Base-by-base conservation (phyloP, 139 green algal species). In the Picochlorum sp. region DNA sequence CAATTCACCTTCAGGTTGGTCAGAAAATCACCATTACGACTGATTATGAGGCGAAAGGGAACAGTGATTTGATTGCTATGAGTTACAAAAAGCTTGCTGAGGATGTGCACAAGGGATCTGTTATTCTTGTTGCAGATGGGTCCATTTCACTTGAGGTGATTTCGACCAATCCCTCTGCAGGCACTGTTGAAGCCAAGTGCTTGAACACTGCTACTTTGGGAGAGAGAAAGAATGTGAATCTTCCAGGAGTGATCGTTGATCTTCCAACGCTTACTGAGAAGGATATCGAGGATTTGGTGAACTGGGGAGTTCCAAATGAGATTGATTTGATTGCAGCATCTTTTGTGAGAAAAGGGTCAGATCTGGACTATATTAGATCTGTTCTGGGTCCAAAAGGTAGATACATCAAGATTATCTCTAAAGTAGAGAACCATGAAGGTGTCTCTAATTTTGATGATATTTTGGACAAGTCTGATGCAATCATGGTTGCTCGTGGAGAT, bases 311-410 rank as follows among this genome's bases (percentile, higher is more conserved):
- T 28, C 86, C 87, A 69, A 97, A 98, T 72, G 83, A 95, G 59
- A 92, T 98, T 24, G 94, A 99, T 81, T 92, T 98, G 73, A 92
- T 99, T 68, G 92, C 94, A 23, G 92, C 95, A 2, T 98, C 92
- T 6, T 99, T 99, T 73, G 94, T 99, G 68, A 83, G 92, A 59
- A 97, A 98, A 81, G 94, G 86, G 50, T 72, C 50, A 2, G 94
- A 99, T 67, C 44, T 98, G 3, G 82, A 90, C 76, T 75, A 81
- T 61, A 98, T 99, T 66, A 76, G 83, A 30, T 60, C 63, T 20
- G 76, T 96, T 61, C 79, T 97, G 57, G 91, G 92, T 3, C 79
- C 87, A 62, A 73, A 77, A 45, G 86, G 89, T 2, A 63, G 70
- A 57, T 72, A 79, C 65, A 95, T 98, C 75, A 90, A 93, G 75